Base-by-base conservation (phyloP, 371 early-diverging fungal genomes). In the Apophysomyces trapeziformis region DNA sequence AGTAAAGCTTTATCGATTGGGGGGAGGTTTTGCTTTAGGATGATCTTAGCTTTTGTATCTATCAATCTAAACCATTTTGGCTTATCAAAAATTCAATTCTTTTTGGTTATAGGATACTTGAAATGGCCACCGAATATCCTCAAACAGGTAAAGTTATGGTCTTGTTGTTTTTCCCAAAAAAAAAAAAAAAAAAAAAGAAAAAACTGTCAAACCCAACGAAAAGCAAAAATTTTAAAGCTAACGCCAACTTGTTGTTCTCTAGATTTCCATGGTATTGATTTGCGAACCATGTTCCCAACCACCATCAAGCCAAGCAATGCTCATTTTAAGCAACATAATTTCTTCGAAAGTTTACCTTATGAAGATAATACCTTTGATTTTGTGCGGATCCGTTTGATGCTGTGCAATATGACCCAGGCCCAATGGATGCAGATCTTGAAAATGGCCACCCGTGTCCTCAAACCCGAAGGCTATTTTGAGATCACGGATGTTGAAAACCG, bases 201-300 rank as follows among this genome's bases (percentile, higher is more conserved):
- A 37, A 18, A 57, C 1, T 21, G 21, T 21, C 32, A 26, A 26
- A 26, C 32, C 32, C 32, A 26, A 26, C 32, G 32, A 26, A 26
- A 26, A 26, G 32, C 32, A 26, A 26, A 26, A 26, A 0, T 26
- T 26, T 26, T 26, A 26, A 26, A 26, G 32, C 32, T 26, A 1
- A 26, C 2, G 32, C 32, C 32, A 26, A 26, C 32, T 26, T 26
- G 2, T 26, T 26, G 3, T 26, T 26, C 5, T 13, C 41, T 56
- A 75, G 81, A 78, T 13, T 79, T 87, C 57, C 69, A 78, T 50
- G 89, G 89, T 16, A 69, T 89, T 4, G 87, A 89, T 69, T 71
- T 85, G 61, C 70, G 76, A 11, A 68, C 85, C 21, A 76, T 84
- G 68, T 89, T 85, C 60, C 89, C 89, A 0, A 65, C 75, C 2